Conservation (phyloP, 2,329 filamentous ascomycete species). For the Paracamarosporium sp. region DNA sequence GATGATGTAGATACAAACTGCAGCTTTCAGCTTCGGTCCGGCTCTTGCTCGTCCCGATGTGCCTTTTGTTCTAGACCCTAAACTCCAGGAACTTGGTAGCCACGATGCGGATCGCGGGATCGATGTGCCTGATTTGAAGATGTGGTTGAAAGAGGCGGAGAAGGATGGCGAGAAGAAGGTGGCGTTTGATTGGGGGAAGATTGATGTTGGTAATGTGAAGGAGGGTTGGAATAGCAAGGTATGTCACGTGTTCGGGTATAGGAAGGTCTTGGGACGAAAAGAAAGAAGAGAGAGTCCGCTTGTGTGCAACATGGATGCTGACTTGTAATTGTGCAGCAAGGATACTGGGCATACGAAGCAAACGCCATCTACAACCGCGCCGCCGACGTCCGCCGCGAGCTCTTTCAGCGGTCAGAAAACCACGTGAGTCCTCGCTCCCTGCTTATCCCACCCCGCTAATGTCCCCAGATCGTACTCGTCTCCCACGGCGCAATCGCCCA, state of each 20-base stretch:
- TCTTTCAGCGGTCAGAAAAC: conserved; percentile 35
- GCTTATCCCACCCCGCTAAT: conserved; percentile 38
- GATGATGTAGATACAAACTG: conserved; percentile 69
- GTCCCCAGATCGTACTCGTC: conserved; percentile 72
- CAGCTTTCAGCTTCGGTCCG: conserved; percentile 71
- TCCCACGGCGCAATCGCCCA: conserved; percentile 86
- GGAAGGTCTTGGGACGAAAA: no score
- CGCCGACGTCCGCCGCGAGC: conserved; percentile 32
- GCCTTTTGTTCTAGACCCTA: conserved; percentile 69
- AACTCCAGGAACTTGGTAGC: conserved; percentile 79
- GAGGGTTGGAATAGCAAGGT: conserved; percentile 76
- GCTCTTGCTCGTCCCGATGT: conserved; percentile 43
- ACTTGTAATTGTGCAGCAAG: no score
- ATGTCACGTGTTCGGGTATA: conserved; percentile 12
- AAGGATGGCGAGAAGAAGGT: conserved; percentile 63
- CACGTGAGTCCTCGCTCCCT: conserved; percentile 21
- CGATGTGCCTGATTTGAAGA: conserved; percentile 56
- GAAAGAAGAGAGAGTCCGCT: no score
- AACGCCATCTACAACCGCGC: conserved; percentile 37
- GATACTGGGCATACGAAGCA: conserved; percentile 39
- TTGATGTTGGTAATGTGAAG: conserved; percentile 69
- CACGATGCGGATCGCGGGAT: conserved; percentile 78
- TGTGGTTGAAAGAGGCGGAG: conserved; percentile 29
- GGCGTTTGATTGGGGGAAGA: conserved; percentile 51
- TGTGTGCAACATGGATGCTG: no score